Base-by-base conservation (phyloP, 2,329 filamentous ascomycete genomes). In the Pseudocercospora ulei region DNA sequence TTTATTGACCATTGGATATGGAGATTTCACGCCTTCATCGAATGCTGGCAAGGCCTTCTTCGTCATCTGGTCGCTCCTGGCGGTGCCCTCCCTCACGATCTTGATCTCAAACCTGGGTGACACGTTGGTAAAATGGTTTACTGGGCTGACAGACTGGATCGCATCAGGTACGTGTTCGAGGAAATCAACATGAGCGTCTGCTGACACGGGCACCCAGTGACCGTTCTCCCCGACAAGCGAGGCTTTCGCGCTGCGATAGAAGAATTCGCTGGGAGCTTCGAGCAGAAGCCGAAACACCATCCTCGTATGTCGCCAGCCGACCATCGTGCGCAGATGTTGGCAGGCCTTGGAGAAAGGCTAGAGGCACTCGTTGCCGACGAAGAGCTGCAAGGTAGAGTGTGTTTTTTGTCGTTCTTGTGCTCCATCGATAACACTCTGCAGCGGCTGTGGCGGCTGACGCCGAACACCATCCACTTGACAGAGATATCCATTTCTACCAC, bases 1-100 rank as follows among this genome's bases (percentile, higher is more conserved):
- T 3, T 63, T 75, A 7, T 51, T 72, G 16, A 74, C 71, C 0
- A 71, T 75, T 28, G 71, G 71, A 1, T 75, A 74, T 45, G 71
- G 71, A 17, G 70, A 73, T 46, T 58, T 64, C 13, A 56, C 58
- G 1, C 66, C 65, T 0, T 55, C 58, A 8, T 67, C 63, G 35
- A 73, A 72, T 45, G 62, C 66, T 7, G 69, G 68, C 5, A 70
- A 67, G 48, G 62, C 69, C 1, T 73, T 74, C 48, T 74, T 73
- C 49, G 68, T 75, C 1, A 66, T 74, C 43, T 75, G 71, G 71
- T 69, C 67, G 8, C 53, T 74, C 3, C 57, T 74, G 5, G 71
- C 71, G 0, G 64, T 74, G 0, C 71, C 71, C 0, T 69, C 68
- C 0, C 59, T 75, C 29, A 73, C 72, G 0, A 69, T 72, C 14